Evolutionary conservation across 78 protist genomes (phyloP).

Genomic region (Dictyostelium intermedium): DNA sequence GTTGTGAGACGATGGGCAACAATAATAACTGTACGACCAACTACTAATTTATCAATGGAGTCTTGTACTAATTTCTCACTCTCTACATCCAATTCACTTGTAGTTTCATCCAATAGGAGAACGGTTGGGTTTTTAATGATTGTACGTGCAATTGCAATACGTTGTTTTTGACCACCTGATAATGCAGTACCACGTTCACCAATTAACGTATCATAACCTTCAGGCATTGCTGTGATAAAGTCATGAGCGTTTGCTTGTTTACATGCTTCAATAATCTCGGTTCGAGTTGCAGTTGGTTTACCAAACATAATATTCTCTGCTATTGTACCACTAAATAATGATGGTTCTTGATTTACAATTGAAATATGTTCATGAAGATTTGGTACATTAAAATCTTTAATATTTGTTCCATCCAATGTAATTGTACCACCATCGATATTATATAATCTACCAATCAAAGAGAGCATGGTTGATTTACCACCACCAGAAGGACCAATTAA

Average conservation of each 20-base stretch:
- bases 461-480: slow-evolving; percentile 63
- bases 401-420: slow-evolving; percentile 83
- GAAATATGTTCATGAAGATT: slow-evolving; percentile 78
- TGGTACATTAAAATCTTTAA: slow-evolving; percentile 17
- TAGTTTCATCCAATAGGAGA: slow-evolving; percentile 96
- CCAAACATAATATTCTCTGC: slow-evolving; percentile 91
- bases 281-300: slow-evolving; percentile 24
- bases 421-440: slow-evolving; percentile 74
- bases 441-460: slow-evolving; percentile 40
- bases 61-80: slow-evolving; percentile 89
- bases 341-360: slow-evolving; percentile 90
- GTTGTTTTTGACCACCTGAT: slow-evolving; percentile 91
- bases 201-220: slow-evolving; percentile 87
- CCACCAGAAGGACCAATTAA: slow-evolving; percentile 70
- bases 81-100: slow-evolving; percentile 93
- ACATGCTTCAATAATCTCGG: slow-evolving; percentile 39
- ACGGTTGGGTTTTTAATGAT: slow-evolving; percentile 87
- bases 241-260: slow-evolving; percentile 93
- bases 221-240: slow-evolving; percentile 83
- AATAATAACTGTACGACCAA: slow-evolving; percentile 81
- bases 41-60: slow-evolving; percentile 71
- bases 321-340: slow-evolving; percentile 88
- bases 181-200: slow-evolving; percentile 92
- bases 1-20: slow-evolving; percentile 95
- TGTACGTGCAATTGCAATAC: slow-evolving; percentile 88